Base-by-base conservation (phyloP, 2,329 filamentous ascomycete genomes). In the Arthrocladium fulminans region DNA sequence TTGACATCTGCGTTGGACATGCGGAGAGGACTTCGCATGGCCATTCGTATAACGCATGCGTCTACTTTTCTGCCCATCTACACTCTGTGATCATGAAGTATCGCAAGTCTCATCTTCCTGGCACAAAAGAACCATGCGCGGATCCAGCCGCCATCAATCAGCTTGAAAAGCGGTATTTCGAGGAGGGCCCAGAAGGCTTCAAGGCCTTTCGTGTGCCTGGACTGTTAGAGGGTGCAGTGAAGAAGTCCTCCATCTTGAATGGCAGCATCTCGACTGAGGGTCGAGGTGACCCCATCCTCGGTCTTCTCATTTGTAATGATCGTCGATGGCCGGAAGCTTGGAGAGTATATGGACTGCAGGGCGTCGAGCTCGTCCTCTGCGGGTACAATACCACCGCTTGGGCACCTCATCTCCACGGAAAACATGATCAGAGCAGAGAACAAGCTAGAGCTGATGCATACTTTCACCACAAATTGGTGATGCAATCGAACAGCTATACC, bases 221-320 rank as follows among this genome's bases (percentile, higher is more conserved):
- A 0, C 63, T 78, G 7, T 56, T 77, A 0, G 40, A 57, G 0
- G 63, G 59, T 35, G 63, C 61, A 1, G 44, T 62, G 24, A 72
- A 68, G 51, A 63, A 66, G 42, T 56, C 57, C 2, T 56, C 47
- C 7, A 51, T 51, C 2, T 37, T 46, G 13, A 46, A 60, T 25
- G 55, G 54, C 15, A 52, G 54, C 4, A 53, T 54, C 0, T 46
- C 51, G 6, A 59, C 51, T 2, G 53, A 53, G 12, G 62, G 64
- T 7, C 66, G 65, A 48, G 70, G 72, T 2, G 74, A 78, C 56
- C 70, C 74, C 2, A 75, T 78, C 38, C 41, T 76, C 24, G 65
- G 75, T 7, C 75, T 76, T 73, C 64, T 77, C 57, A 75, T 77
- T 47, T 77, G 74, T 61, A 78, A 77, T 54, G 74, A 77, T 58